Evolutionary conservation across 495 filamentous ascomycete species (phyloP).

Genomic region (Halenospora varia): DNA sequence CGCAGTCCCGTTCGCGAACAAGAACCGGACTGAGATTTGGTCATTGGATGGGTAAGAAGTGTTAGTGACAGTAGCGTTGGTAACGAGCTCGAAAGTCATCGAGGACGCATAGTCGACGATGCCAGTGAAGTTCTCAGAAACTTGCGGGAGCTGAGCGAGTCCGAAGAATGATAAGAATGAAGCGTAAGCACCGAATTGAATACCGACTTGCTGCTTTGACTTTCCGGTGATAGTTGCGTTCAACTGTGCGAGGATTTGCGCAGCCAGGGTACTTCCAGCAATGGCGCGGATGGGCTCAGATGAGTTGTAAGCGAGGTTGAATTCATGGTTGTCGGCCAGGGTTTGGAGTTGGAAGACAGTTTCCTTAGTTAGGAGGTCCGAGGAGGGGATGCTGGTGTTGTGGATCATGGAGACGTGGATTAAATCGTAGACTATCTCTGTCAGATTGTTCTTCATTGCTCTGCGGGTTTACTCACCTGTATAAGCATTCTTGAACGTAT

Average conservation of each 20-base stretch:
- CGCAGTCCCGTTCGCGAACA: conserved; percentile 74
- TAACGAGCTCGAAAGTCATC: conserved; percentile 74
- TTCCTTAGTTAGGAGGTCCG: conserved; percentile 35
- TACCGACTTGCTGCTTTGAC: conserved; percentile 47
- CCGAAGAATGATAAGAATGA: conserved; percentile 75
- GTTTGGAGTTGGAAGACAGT: conserved; percentile 56
- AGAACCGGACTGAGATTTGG: conserved; percentile 69
- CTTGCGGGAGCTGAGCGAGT: conserved; percentile 52
- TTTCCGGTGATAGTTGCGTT: conserved; percentile 53
- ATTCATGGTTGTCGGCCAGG: conserved; percentile 64
- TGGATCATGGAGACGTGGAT: conserved; percentile 71
- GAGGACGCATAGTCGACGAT: conserved; percentile 65
- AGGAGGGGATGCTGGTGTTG: conserved; percentile 44
- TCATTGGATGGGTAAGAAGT: conserved; percentile 45
- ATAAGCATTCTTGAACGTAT: conserved; percentile 24
- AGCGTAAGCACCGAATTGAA: conserved; percentile 68
- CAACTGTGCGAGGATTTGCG: conserved; percentile 54
- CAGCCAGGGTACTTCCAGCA: conserved; percentile 56
- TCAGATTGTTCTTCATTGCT: no score
- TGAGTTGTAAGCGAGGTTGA: conserved; percentile 55
- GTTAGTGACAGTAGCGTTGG: conserved; percentile 37
- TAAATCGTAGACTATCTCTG: conserved; percentile 65
- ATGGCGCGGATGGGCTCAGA: conserved; percentile 45
- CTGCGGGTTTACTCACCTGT: conserved; percentile 17
- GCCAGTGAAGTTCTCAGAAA: conserved; percentile 60